Evolutionary conservation across 805 yeast species (phyloP), one percentile per base, ranked within the genome.

Genomic region (Candida multigemmis): DNA sequence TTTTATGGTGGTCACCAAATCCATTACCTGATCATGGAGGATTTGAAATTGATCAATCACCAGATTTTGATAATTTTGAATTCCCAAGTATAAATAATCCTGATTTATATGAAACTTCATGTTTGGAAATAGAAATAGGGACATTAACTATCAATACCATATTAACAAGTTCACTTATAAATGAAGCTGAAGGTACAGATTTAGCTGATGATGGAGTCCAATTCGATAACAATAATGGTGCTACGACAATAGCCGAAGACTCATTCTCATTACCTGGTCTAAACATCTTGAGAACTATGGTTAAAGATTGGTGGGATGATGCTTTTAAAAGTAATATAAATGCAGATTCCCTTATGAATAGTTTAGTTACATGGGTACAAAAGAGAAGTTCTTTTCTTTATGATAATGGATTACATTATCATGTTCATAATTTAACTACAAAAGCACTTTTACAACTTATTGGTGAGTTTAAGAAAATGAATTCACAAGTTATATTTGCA

Each of bases 271-370:
- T 76, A 0, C 72, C 81, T 1, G 82, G 96, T 2, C 60, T 91
- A 35, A 50, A 63, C 7, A 79, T 79, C 2, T 60, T 91, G 30
- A 70, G 93, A 44, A 50, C 66, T 6, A 59, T 91, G 68, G 80
- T 91, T 8, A 84, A 80, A 42, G 74, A 67, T 17, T 85, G 96
- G 96, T 89, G 96, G 95, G 93, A 85, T 42, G 80, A 76, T 43
- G 96, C 96, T 0, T 54, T 82, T 30, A 59, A 61, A 12, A 73
- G 72, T 30, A 71, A 79, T 38, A 39, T 60, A 6, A 74, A 77
- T 33, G 95, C 96, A 0, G 96, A 87, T 48, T 61, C 82, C 1
- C 69, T 87, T 70, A 78, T 86, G 35, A 83, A 83, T 41, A 68
- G 75, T 15, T 75, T 89, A 47, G 80, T 83, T 2, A 63, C 77